Evolutionary conservation across 148 eudicot genomes (phyloP).

Genomic region (Rhododendron ovatum): DNA sequence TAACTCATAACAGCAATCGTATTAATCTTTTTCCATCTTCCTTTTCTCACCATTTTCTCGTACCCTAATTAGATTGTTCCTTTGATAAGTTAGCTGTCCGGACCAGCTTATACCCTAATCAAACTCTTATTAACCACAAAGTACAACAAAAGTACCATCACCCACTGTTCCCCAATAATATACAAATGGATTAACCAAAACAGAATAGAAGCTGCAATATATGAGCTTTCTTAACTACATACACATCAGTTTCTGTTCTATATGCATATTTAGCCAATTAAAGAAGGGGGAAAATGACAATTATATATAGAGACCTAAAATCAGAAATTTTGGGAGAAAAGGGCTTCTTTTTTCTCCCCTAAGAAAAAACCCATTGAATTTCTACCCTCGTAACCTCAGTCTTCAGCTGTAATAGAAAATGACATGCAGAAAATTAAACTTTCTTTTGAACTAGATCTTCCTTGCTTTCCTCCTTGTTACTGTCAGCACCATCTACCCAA

Average conservation of each 20-base stretch:
- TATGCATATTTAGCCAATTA: neutral
- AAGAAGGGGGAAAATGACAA: neutral
- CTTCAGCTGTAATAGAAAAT: constrained; percentile 10
- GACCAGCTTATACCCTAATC: neutral
- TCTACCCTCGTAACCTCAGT: constrained; percentile 9
- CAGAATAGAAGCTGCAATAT: constrained; percentile 10
- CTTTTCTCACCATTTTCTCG: no score
- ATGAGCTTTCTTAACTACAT: neutral
- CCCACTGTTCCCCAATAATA: neutral
- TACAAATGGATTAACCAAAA: constrained; percentile 7
- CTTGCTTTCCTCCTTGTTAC: no score
- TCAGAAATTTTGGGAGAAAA: constrained; percentile 5
- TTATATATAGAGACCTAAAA: neutral
- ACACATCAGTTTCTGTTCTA: constrained; percentile 6
- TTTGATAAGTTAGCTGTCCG: neutral
- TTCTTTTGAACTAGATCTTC: no score
- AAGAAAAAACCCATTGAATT: constrained; percentile 8
- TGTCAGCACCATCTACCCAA: no score
- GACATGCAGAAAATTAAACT: no score
- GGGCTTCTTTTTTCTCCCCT: constrained; percentile 9
- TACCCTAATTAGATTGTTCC: neutral
- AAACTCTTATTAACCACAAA: neutral
- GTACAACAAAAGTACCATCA: constrained; percentile 11
- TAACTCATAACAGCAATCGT: neutral
- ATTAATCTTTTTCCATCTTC: no score